phyloP scores from a whole-genome alignment of 176 grass and related monocot species.

The Triticum monococcum region DNA sequence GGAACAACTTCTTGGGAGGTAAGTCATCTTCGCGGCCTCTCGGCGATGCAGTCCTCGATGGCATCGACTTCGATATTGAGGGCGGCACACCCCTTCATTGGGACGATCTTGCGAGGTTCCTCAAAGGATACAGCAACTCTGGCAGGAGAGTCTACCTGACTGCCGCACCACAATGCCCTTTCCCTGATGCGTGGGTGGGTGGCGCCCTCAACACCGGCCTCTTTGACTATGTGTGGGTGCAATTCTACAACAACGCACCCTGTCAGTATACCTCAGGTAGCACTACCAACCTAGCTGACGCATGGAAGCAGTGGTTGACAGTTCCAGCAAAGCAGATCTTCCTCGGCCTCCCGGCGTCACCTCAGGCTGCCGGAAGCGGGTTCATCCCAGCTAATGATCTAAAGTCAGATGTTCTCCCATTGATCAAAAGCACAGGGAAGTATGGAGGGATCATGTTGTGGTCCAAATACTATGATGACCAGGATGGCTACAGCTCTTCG shows the following conservation, averaged over 20 bases:
- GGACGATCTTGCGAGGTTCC: constrained; percentile 38
- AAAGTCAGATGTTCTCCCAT: constrained; percentile 22
- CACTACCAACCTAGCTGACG: background rate
- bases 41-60: background rate
- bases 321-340: background rate
- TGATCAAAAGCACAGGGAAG: constrained; percentile 39
- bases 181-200: background rate
- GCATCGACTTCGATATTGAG: background rate
- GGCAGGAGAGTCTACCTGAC: background rate
- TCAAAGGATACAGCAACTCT: constrained; percentile 33
- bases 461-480: background rate
- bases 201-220: background rate
- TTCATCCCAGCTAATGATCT: background rate
- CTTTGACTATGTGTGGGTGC: background rate
- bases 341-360: background rate
- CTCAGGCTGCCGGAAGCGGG: background rate
- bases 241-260: background rate
- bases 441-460: constrained; percentile 50
- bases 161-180: background rate
- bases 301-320: background rate
- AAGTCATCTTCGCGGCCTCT: background rate
- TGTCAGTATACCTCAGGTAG: background rate
- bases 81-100: background rate
- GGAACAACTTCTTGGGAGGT: background rate
- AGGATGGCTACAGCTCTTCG: background rate